Evolutionary conservation across 352 stramenopile genomes (phyloP).

Genomic region (Phytophthora europaea): DNA sequence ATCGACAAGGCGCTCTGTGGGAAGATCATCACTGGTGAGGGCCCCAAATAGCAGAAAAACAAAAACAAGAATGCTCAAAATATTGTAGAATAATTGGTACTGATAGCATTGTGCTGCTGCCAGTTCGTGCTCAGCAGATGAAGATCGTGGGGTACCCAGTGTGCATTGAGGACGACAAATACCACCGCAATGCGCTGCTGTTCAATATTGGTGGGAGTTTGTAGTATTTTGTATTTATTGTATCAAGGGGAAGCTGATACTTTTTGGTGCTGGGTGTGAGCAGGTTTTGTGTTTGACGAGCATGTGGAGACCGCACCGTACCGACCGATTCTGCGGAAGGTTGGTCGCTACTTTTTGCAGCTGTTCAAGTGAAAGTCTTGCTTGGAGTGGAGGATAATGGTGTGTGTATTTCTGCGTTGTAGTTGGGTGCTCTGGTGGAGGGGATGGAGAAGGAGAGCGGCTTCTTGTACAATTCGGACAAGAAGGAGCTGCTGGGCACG

Average conservation of each 20-base stretch:
- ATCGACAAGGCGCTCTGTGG: slow-evolving; percentile 90
- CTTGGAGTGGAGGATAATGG: not conserved
- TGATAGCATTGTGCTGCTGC: not conserved
- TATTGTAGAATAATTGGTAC: not conserved
- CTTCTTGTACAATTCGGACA: slow-evolving; percentile 79
- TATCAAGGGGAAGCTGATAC: not conserved
- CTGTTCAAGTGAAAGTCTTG: not conserved
- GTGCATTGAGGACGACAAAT: slow-evolving; percentile 93
- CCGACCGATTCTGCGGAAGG: slow-evolving; percentile 86
- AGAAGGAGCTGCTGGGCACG: slow-evolving; percentile 66
- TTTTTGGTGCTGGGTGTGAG: not conserved
- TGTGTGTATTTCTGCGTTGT: slow-evolving; percentile 1
- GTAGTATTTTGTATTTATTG: not conserved
- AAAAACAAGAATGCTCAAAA: not conserved
- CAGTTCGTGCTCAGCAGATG: slow-evolving; percentile 80
- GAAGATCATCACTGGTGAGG: slow-evolving; percentile 83
- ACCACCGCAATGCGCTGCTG: slow-evolving; percentile 88
- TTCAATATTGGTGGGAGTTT: slow-evolving; percentile 81
- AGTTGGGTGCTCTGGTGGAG: slow-evolving; percentile 82
- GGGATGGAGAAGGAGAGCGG: slow-evolving; percentile 91
- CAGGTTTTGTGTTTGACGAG: slow-evolving; percentile 88
- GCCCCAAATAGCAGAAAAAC: not conserved
- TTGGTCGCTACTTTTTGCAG: not conserved
- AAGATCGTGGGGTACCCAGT: slow-evolving; percentile 91
- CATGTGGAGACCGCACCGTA: slow-evolving; percentile 80